Percentiles rank a stretch among this genome's conserved stretches.
These are phyloP conservation scores for Persicaria maculosa DNA, from an alignment of 148 eudicot genomes.

Conservation along the genomic window DNA sequence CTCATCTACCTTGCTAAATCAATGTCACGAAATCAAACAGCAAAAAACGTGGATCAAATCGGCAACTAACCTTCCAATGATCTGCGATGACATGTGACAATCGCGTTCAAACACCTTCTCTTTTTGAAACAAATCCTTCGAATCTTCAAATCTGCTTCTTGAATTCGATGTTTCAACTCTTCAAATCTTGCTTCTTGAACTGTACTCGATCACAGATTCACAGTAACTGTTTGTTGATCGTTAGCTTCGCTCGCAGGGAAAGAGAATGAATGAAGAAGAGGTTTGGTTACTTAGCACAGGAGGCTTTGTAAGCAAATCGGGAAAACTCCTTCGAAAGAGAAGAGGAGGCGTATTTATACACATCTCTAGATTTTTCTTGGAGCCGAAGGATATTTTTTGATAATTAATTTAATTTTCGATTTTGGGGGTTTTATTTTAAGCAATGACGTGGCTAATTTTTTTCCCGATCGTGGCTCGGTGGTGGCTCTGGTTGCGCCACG, in stretches of 20 bases:
- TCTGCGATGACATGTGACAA: background rate
- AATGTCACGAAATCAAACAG: background rate
- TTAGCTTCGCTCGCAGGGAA: conserved; percentile 2
- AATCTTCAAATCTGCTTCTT: too few relatives aligned
- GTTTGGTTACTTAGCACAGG: background rate
- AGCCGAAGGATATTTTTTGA: conserved; percentile 9
- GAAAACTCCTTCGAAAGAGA: background rate
- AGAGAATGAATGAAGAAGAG: background rate
- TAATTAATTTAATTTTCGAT: background rate
- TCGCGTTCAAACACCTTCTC: background rate
- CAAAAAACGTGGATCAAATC: background rate
- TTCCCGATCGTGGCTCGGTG: background rate
- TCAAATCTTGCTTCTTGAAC: background rate
- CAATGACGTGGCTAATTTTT: conserved; percentile 2
- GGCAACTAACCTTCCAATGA: background rate
- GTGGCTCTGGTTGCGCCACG: conserved; percentile 6
- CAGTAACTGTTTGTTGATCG: too few relatives aligned
- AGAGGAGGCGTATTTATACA: background rate
- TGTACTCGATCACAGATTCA: too few relatives aligned
- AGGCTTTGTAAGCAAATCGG: background rate
- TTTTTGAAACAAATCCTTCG: background rate
- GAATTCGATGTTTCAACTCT: too few relatives aligned
- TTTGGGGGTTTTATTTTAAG: background rate
- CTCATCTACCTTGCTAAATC: background rate
- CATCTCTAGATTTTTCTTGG: conserved; percentile 1